Evolutionary conservation across 495 filamentous ascomycete species (phyloP).

Genomic region (Aspergillus wentii): DNA sequence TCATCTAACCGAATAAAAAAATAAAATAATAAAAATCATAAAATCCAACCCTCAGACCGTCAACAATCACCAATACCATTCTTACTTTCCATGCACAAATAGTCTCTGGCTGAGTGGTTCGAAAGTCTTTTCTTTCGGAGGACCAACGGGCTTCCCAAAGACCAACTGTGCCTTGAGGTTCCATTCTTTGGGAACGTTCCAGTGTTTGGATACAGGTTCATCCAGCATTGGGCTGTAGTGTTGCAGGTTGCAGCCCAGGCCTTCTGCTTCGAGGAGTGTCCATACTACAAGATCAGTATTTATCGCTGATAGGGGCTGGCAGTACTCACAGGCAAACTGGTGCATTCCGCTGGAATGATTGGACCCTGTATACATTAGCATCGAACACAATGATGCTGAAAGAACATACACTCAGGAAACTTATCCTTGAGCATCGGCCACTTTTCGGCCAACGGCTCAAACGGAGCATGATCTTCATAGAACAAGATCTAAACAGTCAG

Average conservation of each 20-base stretch:
- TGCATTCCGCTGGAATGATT: slow-evolving; percentile 61
- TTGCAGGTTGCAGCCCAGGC: slow-evolving; percentile 68
- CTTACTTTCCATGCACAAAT: slow-evolving; percentile 15
- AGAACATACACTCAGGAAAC: slow-evolving; percentile 16
- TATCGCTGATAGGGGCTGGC: background rate
- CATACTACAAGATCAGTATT: slow-evolving; percentile 35
- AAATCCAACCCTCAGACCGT: too few species aligned
- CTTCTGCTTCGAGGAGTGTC: slow-evolving; percentile 64
- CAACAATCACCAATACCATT: too few species aligned
- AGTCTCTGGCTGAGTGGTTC: slow-evolving; percentile 10
- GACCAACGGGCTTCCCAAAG: slow-evolving; percentile 50
- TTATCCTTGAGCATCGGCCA: slow-evolving; percentile 22
- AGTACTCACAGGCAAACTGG: slow-evolving; percentile 43
- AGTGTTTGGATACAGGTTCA: slow-evolving; percentile 47
- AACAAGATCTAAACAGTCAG: slow-evolving; percentile 47
- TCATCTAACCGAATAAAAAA: too few species aligned
- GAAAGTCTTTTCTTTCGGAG: slow-evolving; percentile 13
- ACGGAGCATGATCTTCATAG: slow-evolving; percentile 53
- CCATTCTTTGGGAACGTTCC: slow-evolving; percentile 58
- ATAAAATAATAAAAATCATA: too few species aligned
- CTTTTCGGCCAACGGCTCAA: slow-evolving; percentile 47
- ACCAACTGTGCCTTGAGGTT: slow-evolving; percentile 56
- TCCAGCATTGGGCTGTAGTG: slow-evolving; percentile 65
- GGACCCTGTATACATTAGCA: slow-evolving; percentile 51
- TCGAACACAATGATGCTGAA: slow-evolving; percentile 26